phyloP scores from a whole-genome alignment of 2,329 filamentous ascomycete species.

The Microdochium trichocladiopsis region DNA sequence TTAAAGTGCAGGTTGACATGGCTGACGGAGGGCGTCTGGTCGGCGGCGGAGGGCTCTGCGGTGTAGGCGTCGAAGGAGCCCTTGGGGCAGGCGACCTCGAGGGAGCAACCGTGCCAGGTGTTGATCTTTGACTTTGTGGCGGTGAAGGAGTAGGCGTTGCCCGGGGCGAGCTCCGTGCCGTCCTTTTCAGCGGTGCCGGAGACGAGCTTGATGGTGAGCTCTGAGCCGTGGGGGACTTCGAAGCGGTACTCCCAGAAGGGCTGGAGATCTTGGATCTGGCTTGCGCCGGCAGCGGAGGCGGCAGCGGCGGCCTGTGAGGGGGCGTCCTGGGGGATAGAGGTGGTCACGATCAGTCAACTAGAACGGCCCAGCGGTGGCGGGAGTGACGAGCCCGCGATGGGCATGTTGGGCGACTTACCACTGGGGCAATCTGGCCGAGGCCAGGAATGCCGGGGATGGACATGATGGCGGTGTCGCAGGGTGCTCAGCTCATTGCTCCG shows the following conservation, averaged over 20 bases:
- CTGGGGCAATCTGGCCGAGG: slow-evolving; percentile 58
- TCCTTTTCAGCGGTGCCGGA: slow-evolving; percentile 87
- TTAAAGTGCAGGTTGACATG: slow-evolving; percentile 86
- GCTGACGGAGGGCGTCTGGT: slow-evolving; percentile 74
- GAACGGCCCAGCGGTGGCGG: too few species aligned
- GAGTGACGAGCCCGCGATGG: too few species aligned
- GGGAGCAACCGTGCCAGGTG: slow-evolving; percentile 83
- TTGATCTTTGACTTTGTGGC: slow-evolving; percentile 82
- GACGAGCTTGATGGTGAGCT: slow-evolving; percentile 52
- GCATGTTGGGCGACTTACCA: slow-evolving; percentile 33
- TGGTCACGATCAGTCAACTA: too few species aligned
- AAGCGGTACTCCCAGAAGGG: slow-evolving; percentile 74
- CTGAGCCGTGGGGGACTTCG: slow-evolving; percentile 49
- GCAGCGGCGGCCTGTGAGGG: slow-evolving; percentile 10
- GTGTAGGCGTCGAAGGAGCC: slow-evolving; percentile 37
- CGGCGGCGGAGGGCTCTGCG: slow-evolving; percentile 52
- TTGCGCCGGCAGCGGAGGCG: slow-evolving; percentile 29
- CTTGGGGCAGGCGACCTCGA: slow-evolving; percentile 65
- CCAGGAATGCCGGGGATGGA: slow-evolving; percentile 72
- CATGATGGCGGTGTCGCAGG: slow-evolving; percentile 35
- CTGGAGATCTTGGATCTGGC: slow-evolving; percentile 44
- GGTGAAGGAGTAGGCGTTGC: slow-evolving; percentile 72
- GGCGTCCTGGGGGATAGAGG: slow-evolving; percentile 10
- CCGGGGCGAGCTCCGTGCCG: slow-evolving; percentile 82
- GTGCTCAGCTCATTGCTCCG: slow-evolving; percentile 7